phyloP scores from a whole-genome alignment of 1,139 yeast species.

The Zygoascus meyerae region DNA sequence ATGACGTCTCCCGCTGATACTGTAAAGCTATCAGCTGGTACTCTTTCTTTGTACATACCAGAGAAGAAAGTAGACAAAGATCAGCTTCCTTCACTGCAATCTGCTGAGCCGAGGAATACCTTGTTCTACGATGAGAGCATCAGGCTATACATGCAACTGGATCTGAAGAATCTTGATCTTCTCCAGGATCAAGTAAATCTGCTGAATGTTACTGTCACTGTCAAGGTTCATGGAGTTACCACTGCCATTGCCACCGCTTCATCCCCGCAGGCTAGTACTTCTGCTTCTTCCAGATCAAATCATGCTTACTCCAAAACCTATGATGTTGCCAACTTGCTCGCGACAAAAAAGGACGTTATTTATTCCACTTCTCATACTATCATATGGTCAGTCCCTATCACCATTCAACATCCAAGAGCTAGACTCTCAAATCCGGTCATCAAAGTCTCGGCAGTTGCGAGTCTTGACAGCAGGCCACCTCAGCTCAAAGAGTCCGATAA shows the following conservation, averaged over 20 bases:
- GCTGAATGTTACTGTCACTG: slow-evolving; percentile 2
- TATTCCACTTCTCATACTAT: slow-evolving; percentile 13
- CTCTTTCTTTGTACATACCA: neutral
- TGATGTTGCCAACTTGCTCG: slow-evolving; percentile 11
- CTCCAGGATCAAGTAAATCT: slow-evolving; percentile 1
- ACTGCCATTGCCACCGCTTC: neutral
- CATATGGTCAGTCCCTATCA: slow-evolving; percentile 24
- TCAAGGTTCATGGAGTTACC: slow-evolving; percentile 4
- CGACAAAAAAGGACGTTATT: slow-evolving; percentile 15
- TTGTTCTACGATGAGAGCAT: slow-evolving; percentile 25
- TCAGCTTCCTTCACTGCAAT: neutral
- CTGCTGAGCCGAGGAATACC: slow-evolving; percentile 5
- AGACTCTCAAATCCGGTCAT: slow-evolving; percentile 24
- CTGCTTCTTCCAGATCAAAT: neutral
- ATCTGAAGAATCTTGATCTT: neutral
- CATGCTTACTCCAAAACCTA: neutral
- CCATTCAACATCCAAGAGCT: slow-evolving; percentile 27
- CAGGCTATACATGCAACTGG: slow-evolving; percentile 17
- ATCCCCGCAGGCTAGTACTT: neutral
- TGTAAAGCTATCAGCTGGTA: neutral
- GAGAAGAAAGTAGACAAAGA: neutral
- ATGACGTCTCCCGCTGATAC: neutral
- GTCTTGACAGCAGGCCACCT: slow-evolving; percentile 7
- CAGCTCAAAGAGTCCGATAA: neutral
- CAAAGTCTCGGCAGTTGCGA: slow-evolving; percentile 19